These are phyloP conservation scores for Capsicum pubescens DNA, from an alignment of 257 asterid species.

Conservation along the genomic window DNA sequence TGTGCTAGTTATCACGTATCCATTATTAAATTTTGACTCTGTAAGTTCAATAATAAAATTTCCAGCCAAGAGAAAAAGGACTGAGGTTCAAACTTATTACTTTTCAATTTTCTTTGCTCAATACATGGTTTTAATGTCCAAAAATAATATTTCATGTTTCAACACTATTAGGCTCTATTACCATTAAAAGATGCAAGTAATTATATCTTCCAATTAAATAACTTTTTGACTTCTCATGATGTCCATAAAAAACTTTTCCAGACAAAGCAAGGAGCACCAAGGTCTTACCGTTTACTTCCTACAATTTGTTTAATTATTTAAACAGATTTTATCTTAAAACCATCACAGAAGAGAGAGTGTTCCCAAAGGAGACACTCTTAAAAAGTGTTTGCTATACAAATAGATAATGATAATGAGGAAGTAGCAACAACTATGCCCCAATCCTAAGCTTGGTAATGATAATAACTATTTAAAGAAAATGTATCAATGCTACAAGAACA, in stretches of 20 bases:
- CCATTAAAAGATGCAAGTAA: too few species aligned
- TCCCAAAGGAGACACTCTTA: neutral
- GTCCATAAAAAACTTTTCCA: neutral
- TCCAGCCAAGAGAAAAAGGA: too few species aligned
- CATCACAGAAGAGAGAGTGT: neutral
- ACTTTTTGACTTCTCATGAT: too few species aligned
- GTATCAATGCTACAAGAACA: neutral
- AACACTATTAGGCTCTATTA: too few species aligned
- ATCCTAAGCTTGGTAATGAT: neutral
- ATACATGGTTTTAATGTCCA: too few species aligned
- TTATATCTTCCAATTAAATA: too few species aligned
- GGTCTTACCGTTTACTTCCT: neutral
- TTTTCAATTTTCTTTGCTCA: too few species aligned
- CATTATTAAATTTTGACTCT: too few species aligned
- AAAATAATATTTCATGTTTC: too few species aligned
- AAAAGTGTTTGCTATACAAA: neutral
- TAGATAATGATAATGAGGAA: neutral
- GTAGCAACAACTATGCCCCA: neutral
- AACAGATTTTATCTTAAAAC: neutral
- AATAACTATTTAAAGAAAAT: neutral
- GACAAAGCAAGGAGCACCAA: neutral
- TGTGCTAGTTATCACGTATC: too few species aligned
- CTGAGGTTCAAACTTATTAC: too few species aligned
- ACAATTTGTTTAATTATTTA: slow-evolving; percentile 4
- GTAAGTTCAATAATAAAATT: too few species aligned